Evolutionary conservation across 2,329 filamentous ascomycete species (phyloP).

Genomic region (Aspergillus latus): DNA sequence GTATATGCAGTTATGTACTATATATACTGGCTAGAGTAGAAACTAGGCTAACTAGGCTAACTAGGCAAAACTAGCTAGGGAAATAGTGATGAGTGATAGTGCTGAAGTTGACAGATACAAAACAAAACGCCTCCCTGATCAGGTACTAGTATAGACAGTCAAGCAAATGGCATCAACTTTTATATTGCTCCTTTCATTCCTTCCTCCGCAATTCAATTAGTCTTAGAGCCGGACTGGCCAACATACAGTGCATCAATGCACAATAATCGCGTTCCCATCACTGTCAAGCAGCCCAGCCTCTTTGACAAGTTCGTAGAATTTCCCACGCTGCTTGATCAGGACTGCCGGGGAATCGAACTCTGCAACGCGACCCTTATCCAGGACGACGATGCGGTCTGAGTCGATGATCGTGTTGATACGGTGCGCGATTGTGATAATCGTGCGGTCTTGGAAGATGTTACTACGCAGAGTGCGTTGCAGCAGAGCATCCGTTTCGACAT

Average conservation of each 20-base stretch:
- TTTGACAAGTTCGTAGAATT: constrained; percentile 87
- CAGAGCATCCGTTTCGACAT: constrained; percentile 67
- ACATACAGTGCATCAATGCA: constrained; percentile 12
- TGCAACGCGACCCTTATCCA: constrained; percentile 84
- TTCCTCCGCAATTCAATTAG: background rate
- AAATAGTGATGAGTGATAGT: background rate
- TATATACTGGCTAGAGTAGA: background rate
- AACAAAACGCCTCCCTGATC: background rate
- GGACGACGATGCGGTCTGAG: constrained; percentile 85
- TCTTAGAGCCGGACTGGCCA: no score
- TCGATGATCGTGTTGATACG: constrained; percentile 95
- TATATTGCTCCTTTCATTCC: background rate
- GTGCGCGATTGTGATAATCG: constrained; percentile 97
- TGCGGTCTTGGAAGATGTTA: constrained; percentile 78
- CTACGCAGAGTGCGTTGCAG: constrained; percentile 64
- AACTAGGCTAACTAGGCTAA: no score
- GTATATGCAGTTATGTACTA: background rate
- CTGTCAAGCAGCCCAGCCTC: constrained; percentile 74
- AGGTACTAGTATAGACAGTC: background rate
- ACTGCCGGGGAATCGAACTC: constrained; percentile 88
- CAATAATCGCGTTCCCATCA: constrained; percentile 33
- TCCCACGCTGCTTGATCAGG: constrained; percentile 70
- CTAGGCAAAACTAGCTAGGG: background rate
- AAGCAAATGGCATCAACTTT: constrained; percentile 2
- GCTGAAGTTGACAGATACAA: background rate